phyloP scores from a whole-genome alignment of 257 asterid species.

The Capsicum pubescens region DNA sequence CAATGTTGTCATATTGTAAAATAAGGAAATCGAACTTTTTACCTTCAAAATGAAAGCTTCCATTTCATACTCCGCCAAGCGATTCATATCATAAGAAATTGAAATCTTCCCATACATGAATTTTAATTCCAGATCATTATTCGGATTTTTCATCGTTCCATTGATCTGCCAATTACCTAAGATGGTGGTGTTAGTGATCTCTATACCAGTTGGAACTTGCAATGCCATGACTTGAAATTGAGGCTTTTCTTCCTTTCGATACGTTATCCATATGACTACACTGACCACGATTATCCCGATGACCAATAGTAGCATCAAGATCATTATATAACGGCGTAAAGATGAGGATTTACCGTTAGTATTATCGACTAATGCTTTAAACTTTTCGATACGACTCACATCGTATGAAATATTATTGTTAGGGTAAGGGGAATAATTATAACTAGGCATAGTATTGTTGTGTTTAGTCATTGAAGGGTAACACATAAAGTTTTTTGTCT shows the following conservation, averaged over 20 bases:
- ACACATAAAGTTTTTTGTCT: not conserved
- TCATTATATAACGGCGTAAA: not conserved
- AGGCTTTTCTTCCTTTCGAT: not conserved
- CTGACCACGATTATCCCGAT: not conserved
- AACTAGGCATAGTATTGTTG: not conserved
- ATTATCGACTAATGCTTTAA: not conserved
- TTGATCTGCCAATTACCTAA: constrained; percentile 1
- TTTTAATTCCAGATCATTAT: not conserved
- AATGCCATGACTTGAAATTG: not conserved
- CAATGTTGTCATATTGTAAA: not conserved
- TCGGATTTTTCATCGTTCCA: not conserved
- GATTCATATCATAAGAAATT: not conserved
- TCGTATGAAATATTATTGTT: not conserved
- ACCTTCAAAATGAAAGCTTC: not conserved
- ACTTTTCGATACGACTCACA: not conserved
- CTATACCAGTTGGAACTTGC: not conserved
- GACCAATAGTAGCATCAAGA: not conserved
- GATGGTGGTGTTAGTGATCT: not conserved
- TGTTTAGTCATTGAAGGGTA: not conserved
- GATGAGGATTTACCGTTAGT: not conserved
- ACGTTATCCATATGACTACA: not conserved
- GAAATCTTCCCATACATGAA: not conserved
- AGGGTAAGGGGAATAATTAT: not conserved
- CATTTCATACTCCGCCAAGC: not conserved
- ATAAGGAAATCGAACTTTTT: not conserved